Percentiles rank a stretch among this genome's conserved stretches.
These are phyloP conservation scores for Schwanniomyces polymorphus DNA, from an alignment of 805 yeast species.

Conservation along the genomic window DNA sequence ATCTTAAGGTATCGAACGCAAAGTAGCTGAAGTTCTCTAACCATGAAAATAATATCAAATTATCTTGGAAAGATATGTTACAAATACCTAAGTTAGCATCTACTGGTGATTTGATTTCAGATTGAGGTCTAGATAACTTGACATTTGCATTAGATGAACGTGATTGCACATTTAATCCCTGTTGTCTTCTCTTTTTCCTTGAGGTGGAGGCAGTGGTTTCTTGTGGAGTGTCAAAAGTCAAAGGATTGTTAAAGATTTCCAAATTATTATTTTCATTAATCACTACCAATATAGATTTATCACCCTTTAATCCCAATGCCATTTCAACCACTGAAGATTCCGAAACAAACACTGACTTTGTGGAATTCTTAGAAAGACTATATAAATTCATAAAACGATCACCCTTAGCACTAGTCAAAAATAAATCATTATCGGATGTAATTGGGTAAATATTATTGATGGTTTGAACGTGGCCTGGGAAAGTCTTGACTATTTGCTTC, in stretches of 20 bases:
- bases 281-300: constrained; percentile 43
- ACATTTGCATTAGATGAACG: constrained; percentile 49
- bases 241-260: constrained; percentile 69
- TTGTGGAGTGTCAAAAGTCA: constrained; percentile 22
- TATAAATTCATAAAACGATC: constrained; percentile 83
- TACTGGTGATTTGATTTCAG: constrained; percentile 29
- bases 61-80: constrained; percentile 29
- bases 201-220: constrained; percentile 10
- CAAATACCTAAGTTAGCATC: constrained; percentile 29
- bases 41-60: constrained; percentile 53
- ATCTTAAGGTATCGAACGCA: constrained; percentile 53
- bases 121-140: constrained; percentile 47
- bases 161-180: constrained; percentile 42
- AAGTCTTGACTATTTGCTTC: constrained; percentile 45
- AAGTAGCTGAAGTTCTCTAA: constrained; percentile 60
- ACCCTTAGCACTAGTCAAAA: constrained; percentile 70
- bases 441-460: constrained; percentile 50
- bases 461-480: constrained; percentile 78
- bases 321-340: constrained; percentile 59
- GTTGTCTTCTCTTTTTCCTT: constrained; percentile 48
- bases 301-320: constrained; percentile 33
- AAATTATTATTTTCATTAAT: constrained; percentile 74
- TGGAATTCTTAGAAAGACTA: constrained; percentile 44
- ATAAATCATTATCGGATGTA: constrained; percentile 36
- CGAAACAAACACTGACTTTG: constrained; percentile 63